These are phyloP conservation scores for Mycena vitilis DNA, from an alignment of 768 basidiomycete genomes.

Conservation along the genomic window DNA sequence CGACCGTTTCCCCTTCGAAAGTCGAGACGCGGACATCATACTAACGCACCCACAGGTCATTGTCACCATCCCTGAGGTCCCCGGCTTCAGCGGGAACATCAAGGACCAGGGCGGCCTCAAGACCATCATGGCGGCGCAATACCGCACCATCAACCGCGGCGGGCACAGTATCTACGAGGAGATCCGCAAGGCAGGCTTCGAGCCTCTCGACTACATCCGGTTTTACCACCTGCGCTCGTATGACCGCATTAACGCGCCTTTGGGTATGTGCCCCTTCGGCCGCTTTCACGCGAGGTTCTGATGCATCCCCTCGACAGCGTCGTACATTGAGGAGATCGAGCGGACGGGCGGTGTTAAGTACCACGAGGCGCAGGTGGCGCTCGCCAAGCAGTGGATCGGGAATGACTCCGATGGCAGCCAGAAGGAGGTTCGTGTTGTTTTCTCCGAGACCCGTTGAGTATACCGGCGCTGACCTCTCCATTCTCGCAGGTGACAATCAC, in stretches of 20 bases:
- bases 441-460: too few species aligned
- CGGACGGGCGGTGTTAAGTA: conserved; percentile 80
- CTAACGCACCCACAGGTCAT: conserved; percentile 66
- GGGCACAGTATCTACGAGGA: conserved; percentile 89
- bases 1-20: too few species aligned
- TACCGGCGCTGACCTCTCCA: too few species aligned
- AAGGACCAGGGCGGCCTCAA: conserved; percentile 72
- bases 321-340: conserved; percentile 78
- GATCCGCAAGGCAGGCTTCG: conserved; percentile 78
- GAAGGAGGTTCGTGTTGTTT: conserved; percentile 44
- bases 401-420: conserved; percentile 54
- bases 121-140: conserved; percentile 90
- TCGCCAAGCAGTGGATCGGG: conserved; percentile 81
- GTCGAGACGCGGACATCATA: background rate
- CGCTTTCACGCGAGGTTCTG: background rate
- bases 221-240: conserved; percentile 95
- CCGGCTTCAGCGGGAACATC: conserved; percentile 89
- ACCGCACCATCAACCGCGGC: conserved; percentile 91
- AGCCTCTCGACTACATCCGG: conserved; percentile 79
- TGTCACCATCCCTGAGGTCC: conserved; percentile 90
- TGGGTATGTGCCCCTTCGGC: conserved; percentile 52
- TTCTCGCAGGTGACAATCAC: conserved; percentile 61
- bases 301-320: conserved; percentile 24
- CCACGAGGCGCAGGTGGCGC: conserved; percentile 88
- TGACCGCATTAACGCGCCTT: conserved; percentile 88